Evolutionary conservation across 371 early-diverging fungal genomes (phyloP), one percentile per base, ranked within the genome.

Genomic region (Mucor mucedo): DNA sequence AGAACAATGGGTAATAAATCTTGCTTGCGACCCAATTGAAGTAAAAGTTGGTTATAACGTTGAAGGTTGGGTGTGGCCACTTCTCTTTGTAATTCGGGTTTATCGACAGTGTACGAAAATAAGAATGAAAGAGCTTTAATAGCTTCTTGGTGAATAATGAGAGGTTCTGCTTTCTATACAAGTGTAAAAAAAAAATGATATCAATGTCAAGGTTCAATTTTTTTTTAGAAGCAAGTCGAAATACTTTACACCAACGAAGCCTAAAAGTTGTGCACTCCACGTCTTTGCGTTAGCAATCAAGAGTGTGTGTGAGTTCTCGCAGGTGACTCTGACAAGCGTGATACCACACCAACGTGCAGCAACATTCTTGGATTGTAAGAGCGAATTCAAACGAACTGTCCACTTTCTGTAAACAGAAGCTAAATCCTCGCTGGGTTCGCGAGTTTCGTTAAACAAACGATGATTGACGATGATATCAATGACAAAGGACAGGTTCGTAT

Each of bases 31-130:
- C 73, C 77, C 39, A 83, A 69, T 30, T 68, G 68, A 47, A 86
- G 52, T 39, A 86, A 52, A 35, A 76, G 65, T 50, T 79, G 77
- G 58, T 85, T 79, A 54, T 83, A 86, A 30, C 80, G 72, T 33
- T 82, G 84, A 32, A 88, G 56, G 52, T 76, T 77, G 28, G 81
- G 82, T 9, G 77, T 70, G 2, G 84, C 80, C 29, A 88, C 65
- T 65, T 88, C 88, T 61, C 84, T 76, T 58, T 86, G 84, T 50
- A 88, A 57, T 55, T 88, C 86, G 7, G 84, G 81, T 45, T 79
- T 82, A 53, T 81, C 77, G 35, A 64, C 65, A 0, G 85, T 83
- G 53, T 78, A 82, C 11, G 67, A 66, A 57, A 85, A 85, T 21
- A 88, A 41, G 30, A 72, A 75, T 0, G 79, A 74, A 11, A 86